Evolutionary conservation across 2,329 filamentous ascomycete species (phyloP), one percentile per base, ranked within the genome.

Genomic region (Fusarium fracticaudum): DNA sequence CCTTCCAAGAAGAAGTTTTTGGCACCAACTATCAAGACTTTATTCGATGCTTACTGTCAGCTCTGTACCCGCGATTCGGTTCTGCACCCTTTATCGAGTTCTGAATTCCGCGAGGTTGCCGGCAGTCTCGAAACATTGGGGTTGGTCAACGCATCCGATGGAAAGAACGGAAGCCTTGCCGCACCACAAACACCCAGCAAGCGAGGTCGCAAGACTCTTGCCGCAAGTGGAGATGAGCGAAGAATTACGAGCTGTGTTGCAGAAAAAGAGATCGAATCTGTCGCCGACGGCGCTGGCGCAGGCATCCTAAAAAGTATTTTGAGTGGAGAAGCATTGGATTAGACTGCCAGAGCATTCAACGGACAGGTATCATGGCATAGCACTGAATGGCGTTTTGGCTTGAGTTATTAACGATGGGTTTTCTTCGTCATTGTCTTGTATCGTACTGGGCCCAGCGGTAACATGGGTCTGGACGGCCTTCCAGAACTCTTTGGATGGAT

Each of bases 81-180:
- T 15, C 88, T 99, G 6, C 95, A 98, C 76, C 94, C 96, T 2
- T 89, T 99, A 6, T 96, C 94, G 4, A 93, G 90, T 78, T 96
- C 94, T 10, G 96, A 99, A 82, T 99, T 99, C 82, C 91, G 95
- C 66, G 96, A 99, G 82, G 95, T 99, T 10, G 87, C 98, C 26
- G 91, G 93, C 41, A 97, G 94, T 76, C 84, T 99, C 60, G 96
- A 99, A 85, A 96, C 95, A 0, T 85, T 98, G 53, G 95, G 94
- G 4, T 85, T 98, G 29, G 88, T 98, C 11, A 92, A 81, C 83
- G 92, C 84, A 79, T 93, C 84, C 80, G 94, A 88, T 85, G 93
- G 85, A 77, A 94, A 89, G 85, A 92, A 86, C 57, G 93, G 90
- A 51, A 93, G 88, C 73, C 91, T 93, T 79, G 83, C 89, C 48